phyloP scores from a whole-genome alignment of 2,329 filamentous ascomycete species.

The Nemania diffusa region DNA sequence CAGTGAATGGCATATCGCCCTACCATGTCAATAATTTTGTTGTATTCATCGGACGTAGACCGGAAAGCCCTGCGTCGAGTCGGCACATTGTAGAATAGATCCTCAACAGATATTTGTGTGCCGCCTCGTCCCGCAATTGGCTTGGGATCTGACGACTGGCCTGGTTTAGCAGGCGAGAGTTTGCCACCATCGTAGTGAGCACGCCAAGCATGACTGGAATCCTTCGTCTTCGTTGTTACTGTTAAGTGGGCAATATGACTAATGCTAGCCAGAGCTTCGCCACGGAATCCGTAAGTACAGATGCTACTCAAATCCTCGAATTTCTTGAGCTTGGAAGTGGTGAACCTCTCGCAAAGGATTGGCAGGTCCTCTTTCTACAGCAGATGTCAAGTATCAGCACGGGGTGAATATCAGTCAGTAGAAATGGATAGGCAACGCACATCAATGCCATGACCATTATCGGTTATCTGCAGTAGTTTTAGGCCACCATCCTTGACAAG shows the following conservation, averaged over 20 bases:
- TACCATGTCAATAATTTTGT: constrained; percentile 96
- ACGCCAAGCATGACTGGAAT: constrained; percentile 89
- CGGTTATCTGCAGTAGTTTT: constrained; percentile 94
- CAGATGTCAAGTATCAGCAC: constrained; percentile 44
- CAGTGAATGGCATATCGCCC: constrained; percentile 95
- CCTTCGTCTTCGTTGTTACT: constrained; percentile 91
- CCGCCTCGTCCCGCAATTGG: constrained; percentile 87
- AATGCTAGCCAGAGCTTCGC: constrained; percentile 95
- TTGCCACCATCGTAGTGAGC: constrained; percentile 88
- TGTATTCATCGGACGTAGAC: constrained; percentile 92
- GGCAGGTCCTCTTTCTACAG: constrained; percentile 85
- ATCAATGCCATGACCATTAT: constrained; percentile 96
- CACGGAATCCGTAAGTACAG: constrained; percentile 96
- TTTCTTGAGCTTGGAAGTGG: constrained; percentile 91
- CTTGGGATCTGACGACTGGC: constrained; percentile 86
- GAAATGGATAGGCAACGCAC: constrained; percentile 59
- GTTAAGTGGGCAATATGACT: constrained; percentile 97
- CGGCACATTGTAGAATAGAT: constrained; percentile 96
- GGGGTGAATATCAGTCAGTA: too few relatives aligned
- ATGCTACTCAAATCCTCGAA: constrained; percentile 94
- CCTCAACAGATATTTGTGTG: constrained; percentile 95
- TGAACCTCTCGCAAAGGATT: constrained; percentile 95
- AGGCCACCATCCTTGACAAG: constrained; percentile 94
- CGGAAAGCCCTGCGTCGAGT: constrained; percentile 89
- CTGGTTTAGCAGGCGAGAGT: constrained; percentile 84